Evolutionary conservation across 2,329 filamentous ascomycete genomes (phyloP), one percentile per base, ranked within the genome.

Genomic region (Eutypa lata): DNA sequence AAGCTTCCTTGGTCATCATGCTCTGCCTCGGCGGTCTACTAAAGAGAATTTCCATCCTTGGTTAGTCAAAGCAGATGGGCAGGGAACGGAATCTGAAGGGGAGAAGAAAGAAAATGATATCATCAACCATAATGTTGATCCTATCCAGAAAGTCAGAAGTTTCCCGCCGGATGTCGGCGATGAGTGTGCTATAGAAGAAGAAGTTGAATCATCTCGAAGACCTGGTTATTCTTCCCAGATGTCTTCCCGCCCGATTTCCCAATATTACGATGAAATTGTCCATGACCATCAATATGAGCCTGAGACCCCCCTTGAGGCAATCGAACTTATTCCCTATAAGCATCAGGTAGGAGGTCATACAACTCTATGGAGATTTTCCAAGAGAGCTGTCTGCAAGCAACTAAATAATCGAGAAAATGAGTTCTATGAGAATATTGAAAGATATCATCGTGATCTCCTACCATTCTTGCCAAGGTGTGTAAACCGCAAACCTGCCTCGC

Each of bases 261-360:
- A 73, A 19, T 72, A 74, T 61, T 73, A 77, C 57, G 78, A 76
- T 49, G 71, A 82, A 44, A 67, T 76, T 61, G 67, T 77, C 47
- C 77, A 81, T 65, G 78, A 81, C 40, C 74, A 80, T 51, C 75
- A 82, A 56, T 74, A 73, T 67, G 73, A 66, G 19, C 63, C 79
- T 59, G 75, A 80, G 68, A 71, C 80, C 60, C 91, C 92, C 3
- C 78, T 96, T 26, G 90, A 93, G 57, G 93, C 93, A 28, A 96
- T 99, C 61, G 92, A 97, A 70, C 79, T 99, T 55, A 96, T 97
- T 65, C 94, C 94, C 2, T 99, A 97, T 73, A 90, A 91, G 60
- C 94, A 99, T 72, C 94, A 99, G 72, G 94, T 99, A 51, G 94
- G 94, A 53, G 94, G 94, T 1, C 94, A 99, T 70, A 97, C 91